Conservation (phyloP, 306 rosid genomes). For the Vigna unguiculata region DNA sequence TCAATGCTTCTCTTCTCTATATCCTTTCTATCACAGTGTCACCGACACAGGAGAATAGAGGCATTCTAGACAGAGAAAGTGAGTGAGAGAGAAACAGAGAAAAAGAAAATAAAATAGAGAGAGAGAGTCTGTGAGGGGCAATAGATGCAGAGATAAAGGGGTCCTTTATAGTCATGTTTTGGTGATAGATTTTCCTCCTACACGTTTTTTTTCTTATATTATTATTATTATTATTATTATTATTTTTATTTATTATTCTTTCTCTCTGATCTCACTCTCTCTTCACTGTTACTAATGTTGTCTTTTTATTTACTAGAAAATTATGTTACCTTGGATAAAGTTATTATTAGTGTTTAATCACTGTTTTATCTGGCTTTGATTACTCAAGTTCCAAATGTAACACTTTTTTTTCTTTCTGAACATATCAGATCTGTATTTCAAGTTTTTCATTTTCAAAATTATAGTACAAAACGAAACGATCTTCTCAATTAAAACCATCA, state of each 20-base stretch:
- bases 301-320: not conserved
- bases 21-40: conserved; percentile 36
- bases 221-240: conserved; percentile 4
- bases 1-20: conserved; percentile 46
- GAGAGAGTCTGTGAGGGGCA: conserved; percentile 32
- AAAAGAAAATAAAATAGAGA: not conserved
- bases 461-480: not conserved
- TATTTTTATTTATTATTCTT: too few species aligned
- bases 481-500: not conserved
- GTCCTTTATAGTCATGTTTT: conserved; percentile 68
- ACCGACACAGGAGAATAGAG: conserved; percentile 50
- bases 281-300: not conserved
- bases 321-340: not conserved
- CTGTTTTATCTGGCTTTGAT: not conserved
- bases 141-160: conserved; percentile 41
- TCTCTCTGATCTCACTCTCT: not conserved
- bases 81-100: conserved; percentile 14
- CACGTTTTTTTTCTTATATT: conserved; percentile 1
- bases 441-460: not conserved
- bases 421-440: too few species aligned
- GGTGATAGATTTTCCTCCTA: conserved; percentile 37
- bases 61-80: conserved; percentile 46
- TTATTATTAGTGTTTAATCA: not conserved
- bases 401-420: not conserved
- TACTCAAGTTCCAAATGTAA: not conserved